Percentiles rank a stretch among this genome's conserved stretches.
Evolutionary conservation across 2,329 filamentous ascomycete genomes (phyloP).

Genomic region (Xylariaceae sp.): DNA sequence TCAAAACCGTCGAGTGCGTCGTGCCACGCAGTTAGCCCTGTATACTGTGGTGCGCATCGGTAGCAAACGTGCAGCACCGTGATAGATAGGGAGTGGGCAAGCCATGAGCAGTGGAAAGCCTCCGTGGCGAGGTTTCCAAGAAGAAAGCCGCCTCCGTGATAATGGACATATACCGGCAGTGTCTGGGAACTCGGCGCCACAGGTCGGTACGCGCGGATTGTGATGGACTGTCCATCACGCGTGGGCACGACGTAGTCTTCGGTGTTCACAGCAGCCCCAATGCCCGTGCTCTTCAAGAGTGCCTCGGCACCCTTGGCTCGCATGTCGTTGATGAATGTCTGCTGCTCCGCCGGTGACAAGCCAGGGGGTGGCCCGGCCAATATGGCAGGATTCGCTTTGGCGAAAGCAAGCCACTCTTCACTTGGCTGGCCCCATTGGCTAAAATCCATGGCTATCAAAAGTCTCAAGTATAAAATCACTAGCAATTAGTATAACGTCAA

Average conservation of each 20-base stretch:
- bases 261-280: conserved; percentile 20
- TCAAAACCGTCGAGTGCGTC: conserved; percentile 58
- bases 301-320: conserved; percentile 36
- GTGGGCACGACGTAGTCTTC: conserved; percentile 46
- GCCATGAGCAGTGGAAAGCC: conserved; percentile 51
- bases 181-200: conserved; percentile 37
- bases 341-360: conserved; percentile 38
- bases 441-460: conserved; percentile 39
- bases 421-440: conserved; percentile 45
- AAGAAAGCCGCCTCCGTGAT: conserved; percentile 61
- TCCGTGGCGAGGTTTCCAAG: conserved; percentile 57
- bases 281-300: conserved; percentile 32
- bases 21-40: conserved; percentile 53
- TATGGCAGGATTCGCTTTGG: conserved; percentile 31
- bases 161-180: conserved; percentile 52
- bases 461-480: too few species aligned
- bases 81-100: conserved; percentile 46
- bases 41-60: conserved; percentile 57
- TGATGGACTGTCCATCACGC: conserved; percentile 51
- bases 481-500: neutral
- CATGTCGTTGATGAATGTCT: conserved; percentile 37
- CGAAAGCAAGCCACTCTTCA: conserved; percentile 47
- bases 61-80: conserved; percentile 59
- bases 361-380: conserved; percentile 22
- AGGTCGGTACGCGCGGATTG: conserved; percentile 54